These are phyloP conservation scores for Achaetomium macrosporum DNA, from an alignment of 2,329 filamentous ascomycete species.

Conservation along the genomic window DNA sequence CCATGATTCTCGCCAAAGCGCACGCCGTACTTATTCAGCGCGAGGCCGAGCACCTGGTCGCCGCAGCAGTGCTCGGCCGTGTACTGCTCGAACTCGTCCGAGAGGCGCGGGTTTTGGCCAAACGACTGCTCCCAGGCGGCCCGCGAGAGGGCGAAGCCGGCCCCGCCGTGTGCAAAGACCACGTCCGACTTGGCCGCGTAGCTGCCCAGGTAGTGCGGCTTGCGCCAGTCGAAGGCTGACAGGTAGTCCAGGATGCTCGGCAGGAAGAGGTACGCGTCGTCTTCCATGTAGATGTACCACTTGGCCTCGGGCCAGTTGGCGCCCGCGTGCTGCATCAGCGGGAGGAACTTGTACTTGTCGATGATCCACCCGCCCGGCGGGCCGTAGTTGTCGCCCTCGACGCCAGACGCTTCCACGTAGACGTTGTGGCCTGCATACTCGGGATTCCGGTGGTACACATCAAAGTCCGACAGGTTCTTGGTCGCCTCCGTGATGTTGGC, in stretches of 20 bases:
- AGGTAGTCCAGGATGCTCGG: slow-evolving; percentile 12
- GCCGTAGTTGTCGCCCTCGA: slow-evolving; percentile 16
- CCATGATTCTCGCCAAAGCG: slow-evolving; percentile 14
- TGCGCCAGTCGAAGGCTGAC: slow-evolving; percentile 4
- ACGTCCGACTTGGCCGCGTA: slow-evolving; percentile 12
- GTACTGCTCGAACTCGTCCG: slow-evolving; percentile 13
- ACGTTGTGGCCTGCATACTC: slow-evolving; percentile 11
- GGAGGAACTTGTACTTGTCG: slow-evolving; percentile 17
- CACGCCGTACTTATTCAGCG: slow-evolving; percentile 12
- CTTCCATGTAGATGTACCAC: slow-evolving; percentile 19
- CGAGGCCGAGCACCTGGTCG: slow-evolving; percentile 15
- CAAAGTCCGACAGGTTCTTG: slow-evolving; percentile 8
- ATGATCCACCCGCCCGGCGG: slow-evolving; percentile 15
- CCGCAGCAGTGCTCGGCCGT: slow-evolving; percentile 14
- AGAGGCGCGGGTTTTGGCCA: slow-evolving; percentile 6
- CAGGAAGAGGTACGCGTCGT: slow-evolving; percentile 16
- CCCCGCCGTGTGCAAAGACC: slow-evolving; percentile 13
- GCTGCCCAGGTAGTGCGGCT: slow-evolving; percentile 14
- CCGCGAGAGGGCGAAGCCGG: slow-evolving; percentile 13
- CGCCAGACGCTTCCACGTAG: slow-evolving; percentile 11
- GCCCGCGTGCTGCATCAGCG: slow-evolving; percentile 14
- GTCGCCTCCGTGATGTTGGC: slow-evolving; percentile 8
- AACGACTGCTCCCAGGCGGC: slow-evolving; percentile 14
- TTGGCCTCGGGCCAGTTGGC: slow-evolving; percentile 11
- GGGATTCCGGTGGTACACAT: slow-evolving; percentile 13